Evolutionary conservation across 345 rosid species (phyloP).

Genomic region (Mangifera indica): DNA sequence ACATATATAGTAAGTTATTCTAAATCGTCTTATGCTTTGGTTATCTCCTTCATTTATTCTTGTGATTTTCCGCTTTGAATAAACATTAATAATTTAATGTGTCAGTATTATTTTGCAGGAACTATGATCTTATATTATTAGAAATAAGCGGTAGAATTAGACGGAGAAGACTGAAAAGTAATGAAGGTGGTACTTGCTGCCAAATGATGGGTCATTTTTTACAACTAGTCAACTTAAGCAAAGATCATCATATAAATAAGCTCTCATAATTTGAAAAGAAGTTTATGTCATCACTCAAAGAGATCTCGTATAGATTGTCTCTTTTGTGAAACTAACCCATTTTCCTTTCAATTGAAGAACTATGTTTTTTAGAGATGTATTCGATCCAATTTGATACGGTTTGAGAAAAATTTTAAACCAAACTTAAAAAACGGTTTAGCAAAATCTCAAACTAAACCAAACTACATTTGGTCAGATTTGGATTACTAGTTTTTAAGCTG

Average conservation of each 20-base stretch:
- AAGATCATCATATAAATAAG: neutral
- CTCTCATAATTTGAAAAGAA: neutral
- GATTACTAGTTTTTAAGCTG: too few species aligned
- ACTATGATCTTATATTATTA: neutral
- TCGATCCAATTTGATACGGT: too few species aligned
- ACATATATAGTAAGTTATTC: constrained; percentile 21
- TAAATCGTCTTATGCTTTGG: neutral
- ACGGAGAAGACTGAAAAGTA: neutral
- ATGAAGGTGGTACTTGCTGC: constrained; percentile 14
- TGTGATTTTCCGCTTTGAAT: neutral
- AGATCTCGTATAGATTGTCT: constrained; percentile 2
- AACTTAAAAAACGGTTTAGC: too few species aligned
- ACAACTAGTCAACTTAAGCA: constrained; percentile 21
- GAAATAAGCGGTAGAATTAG: constrained; percentile 23
- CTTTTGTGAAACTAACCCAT: constrained; percentile 1
- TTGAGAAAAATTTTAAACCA: too few species aligned
- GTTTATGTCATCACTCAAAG: neutral
- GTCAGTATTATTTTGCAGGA: constrained; percentile 18
- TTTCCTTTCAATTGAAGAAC: neutral
- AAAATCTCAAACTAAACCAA: too few species aligned
- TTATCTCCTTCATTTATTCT: neutral
- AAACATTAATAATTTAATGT: neutral
- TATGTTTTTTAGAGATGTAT: too few species aligned
- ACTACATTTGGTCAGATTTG: too few species aligned
- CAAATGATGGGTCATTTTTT: constrained; percentile 26